Evolutionary conservation across 108 stramenopile genomes (phyloP).

Genomic region (Fragilaria crotonensis): DNA sequence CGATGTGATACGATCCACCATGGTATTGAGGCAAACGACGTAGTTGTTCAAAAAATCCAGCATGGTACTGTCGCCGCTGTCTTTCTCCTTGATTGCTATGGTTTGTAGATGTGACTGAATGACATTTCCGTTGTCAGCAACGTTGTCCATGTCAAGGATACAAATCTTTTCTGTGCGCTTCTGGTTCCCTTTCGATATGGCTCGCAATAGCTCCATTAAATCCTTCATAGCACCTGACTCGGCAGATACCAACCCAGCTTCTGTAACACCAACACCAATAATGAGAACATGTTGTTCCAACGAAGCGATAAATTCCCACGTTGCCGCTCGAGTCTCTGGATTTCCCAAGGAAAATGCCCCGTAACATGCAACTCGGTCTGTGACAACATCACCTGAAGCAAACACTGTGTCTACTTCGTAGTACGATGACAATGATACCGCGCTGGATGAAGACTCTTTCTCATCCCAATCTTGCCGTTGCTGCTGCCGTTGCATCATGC

Average conservation of each 20-base stretch:
- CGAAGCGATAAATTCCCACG: slow-evolving; percentile 23
- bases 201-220: slow-evolving; percentile 47
- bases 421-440: neutral
- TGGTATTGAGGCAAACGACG: slow-evolving; percentile 75
- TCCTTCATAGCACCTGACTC: slow-evolving; percentile 59
- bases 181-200: neutral
- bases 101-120: slow-evolving; percentile 54
- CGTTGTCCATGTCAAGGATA: slow-evolving; percentile 85
- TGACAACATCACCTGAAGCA: slow-evolving; percentile 37
- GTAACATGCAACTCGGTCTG: slow-evolving; percentile 26
- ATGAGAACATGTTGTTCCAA: slow-evolving; percentile 21
- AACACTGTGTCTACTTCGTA: slow-evolving; percentile 69
- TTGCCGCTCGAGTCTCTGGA: slow-evolving; percentile 33
- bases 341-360: slow-evolving; percentile 68
- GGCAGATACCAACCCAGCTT: slow-evolving; percentile 68
- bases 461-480: no score
- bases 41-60: slow-evolving; percentile 31
- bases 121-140: slow-evolving; percentile 71
- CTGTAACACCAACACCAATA: slow-evolving; percentile 82
- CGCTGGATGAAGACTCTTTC: neutral
- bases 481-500: neutral
- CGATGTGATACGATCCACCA: slow-evolving; percentile 91
- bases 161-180: slow-evolving; percentile 45
- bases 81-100: no score
- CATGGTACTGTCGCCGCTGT: slow-evolving; percentile 16